These are phyloP conservation scores for Populus trichocarpa DNA, from an alignment of 441 rosid species.

Conservation along the genomic window DNA sequence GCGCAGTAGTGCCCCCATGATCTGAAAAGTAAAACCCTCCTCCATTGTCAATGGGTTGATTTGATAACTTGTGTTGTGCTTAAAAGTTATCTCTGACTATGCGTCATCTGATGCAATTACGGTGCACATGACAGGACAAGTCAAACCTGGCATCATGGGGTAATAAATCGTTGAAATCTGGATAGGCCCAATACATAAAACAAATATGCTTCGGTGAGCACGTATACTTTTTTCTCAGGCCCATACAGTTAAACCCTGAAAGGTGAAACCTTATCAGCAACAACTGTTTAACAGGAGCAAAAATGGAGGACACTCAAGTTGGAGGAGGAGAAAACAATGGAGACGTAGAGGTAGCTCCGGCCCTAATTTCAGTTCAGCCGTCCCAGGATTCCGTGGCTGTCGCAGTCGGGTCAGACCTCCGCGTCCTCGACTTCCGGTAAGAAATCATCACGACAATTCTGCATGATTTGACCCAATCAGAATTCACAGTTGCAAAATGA, in stretches of 20 bases:
- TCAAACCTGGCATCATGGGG: too few relatives aligned
- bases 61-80: too few relatives aligned
- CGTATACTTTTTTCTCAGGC: background rate
- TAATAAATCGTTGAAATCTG: too few relatives aligned
- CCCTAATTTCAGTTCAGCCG: slow-evolving; percentile 69
- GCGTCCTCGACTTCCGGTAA: slow-evolving; percentile 66
- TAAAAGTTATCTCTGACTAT: too few relatives aligned
- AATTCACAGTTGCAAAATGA: background rate
- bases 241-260: background rate
- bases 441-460: background rate
- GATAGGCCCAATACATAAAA: background rate
- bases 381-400: slow-evolving; percentile 61
- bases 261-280: background rate
- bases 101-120: too few relatives aligned
- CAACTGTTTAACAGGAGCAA: slow-evolving; percentile 9
- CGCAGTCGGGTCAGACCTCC: slow-evolving; percentile 84
- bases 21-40: too few relatives aligned
- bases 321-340: slow-evolving; percentile 49
- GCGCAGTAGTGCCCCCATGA: too few relatives aligned
- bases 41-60: too few relatives aligned
- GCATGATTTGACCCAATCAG: background rate
- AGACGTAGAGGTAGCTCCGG: slow-evolving; percentile 71
- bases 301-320: slow-evolving; percentile 47
- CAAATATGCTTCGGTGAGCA: background rate
- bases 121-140: too few relatives aligned